Percentiles rank a stretch among this genome's conserved stretches.
Conservation (phyloP, 2,329 filamentous ascomycete genomes). For the Cadophora sp. region DNA sequence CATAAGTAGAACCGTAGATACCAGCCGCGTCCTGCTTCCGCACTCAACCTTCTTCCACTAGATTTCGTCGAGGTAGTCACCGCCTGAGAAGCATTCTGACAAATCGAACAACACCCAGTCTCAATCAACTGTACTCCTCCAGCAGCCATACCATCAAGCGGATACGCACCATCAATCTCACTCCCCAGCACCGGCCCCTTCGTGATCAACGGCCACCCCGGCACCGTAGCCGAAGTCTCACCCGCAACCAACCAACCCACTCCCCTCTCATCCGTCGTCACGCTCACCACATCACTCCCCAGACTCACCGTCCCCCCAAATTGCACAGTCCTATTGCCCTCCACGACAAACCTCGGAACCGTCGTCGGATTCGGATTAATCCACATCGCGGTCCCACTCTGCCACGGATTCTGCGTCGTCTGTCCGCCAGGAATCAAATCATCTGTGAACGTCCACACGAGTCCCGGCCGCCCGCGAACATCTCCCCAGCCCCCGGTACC, state of each 20-base stretch:
- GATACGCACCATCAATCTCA: background rate
- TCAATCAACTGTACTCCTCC: background rate
- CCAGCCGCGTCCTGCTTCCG: background rate
- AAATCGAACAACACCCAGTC: background rate
- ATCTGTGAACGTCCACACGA: background rate
- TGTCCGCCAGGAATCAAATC: background rate
- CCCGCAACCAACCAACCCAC: background rate
- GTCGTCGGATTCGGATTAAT: conserved; percentile 5
- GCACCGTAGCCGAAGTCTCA: background rate
- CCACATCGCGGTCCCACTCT: background rate
- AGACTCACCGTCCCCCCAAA: background rate
- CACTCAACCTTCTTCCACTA: background rate
- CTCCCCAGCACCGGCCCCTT: background rate
- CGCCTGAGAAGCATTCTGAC: background rate
- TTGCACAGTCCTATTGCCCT: background rate
- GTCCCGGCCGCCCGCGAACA: background rate
- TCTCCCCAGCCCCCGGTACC: background rate
- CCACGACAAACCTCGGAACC: background rate
- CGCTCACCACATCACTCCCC: background rate
- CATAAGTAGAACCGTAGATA: background rate
- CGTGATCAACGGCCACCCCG: background rate
- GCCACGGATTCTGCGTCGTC: conserved; percentile 8
- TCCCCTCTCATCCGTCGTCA: background rate
- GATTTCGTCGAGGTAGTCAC: background rate
- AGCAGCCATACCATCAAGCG: background rate